Evolutionary conservation across 2,329 filamentous ascomycete species (phyloP), one percentile per base, ranked within the genome.

Genomic region (Fusarium robinianum): DNA sequence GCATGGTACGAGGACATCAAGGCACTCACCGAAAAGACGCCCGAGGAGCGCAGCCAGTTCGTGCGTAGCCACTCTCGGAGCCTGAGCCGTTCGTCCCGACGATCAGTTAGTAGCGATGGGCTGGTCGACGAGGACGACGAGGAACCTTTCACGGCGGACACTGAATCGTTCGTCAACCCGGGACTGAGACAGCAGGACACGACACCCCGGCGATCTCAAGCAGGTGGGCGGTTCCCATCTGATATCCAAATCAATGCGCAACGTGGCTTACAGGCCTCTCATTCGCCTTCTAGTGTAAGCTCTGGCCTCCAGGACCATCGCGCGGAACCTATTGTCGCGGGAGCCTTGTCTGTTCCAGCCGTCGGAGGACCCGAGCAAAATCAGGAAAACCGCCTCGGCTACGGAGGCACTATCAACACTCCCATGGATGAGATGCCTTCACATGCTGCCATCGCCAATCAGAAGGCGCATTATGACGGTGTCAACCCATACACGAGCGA

Each of bases 1-100:
- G 90, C 90, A 31, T 99, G 94, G 81, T 97, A 90, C 66, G 87
- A 94, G 40, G 92, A 96, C 62, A 92, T 99, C 66, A 90, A 92
- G 67, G 83, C 80, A 27, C 75, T 99, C 51, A 96, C 89, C 5
- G 90, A 95, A 42, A 91, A 88, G 69, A 87, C 86, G 16, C 87
- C 90, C 18, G 89, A 95, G 67, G 91, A 95, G 63, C 86, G 91
- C 26, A 88, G 83, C 66, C 88, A 88, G 18, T 96, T 94, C 65
- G 89, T 96, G 26, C 84, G 88, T 29, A 83, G 83, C 49, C 90
- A 95, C 64, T 83, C 86, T 24, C 81, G 90, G 40, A 92, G 85
- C 63, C 69, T 88, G 45, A 95, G 88, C 66, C 84, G 84, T 51
- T 74, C 76, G 6, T 84, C 80, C 5, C 76, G 77, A 57, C 72